Evolutionary conservation across 2,329 filamentous ascomycete genomes (phyloP).

Genomic region (Sarocladium brachiariae): DNA sequence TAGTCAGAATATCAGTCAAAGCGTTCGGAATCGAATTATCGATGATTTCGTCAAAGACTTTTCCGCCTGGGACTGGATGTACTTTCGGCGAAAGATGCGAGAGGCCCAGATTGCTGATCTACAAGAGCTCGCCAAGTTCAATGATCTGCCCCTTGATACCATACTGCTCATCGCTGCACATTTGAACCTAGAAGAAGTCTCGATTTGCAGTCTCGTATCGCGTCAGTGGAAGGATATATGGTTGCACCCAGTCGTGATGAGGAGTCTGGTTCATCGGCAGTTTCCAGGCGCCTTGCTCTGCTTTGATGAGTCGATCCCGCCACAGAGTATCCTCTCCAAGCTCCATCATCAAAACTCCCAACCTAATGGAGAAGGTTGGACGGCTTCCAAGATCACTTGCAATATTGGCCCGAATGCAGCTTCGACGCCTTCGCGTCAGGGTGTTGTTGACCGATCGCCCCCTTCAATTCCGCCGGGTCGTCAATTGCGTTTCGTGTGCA

Average conservation of each 20-base stretch:
- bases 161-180: not conserved
- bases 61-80: not conserved
- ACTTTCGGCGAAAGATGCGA: not conserved
- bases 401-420: not conserved
- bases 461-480: too few species aligned
- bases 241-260: not conserved
- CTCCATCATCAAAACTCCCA: not conserved
- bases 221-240: not conserved
- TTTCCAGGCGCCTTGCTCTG: not conserved
- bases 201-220: not conserved
- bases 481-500: not conserved
- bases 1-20: not conserved
- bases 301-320: not conserved
- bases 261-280: not conserved
- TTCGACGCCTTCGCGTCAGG: not conserved
- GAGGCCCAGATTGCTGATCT: not conserved
- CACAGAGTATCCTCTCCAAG: not conserved
- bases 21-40: not conserved
- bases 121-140: not conserved
- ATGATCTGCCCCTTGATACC: not conserved
- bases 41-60: slow-evolving; percentile 3
- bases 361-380: not conserved
- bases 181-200: not conserved
- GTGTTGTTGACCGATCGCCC: not conserved
- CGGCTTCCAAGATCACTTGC: not conserved